phyloP scores from a whole-genome alignment of 352 stramenopile genomes.

The Phytophthora brassicae region DNA sequence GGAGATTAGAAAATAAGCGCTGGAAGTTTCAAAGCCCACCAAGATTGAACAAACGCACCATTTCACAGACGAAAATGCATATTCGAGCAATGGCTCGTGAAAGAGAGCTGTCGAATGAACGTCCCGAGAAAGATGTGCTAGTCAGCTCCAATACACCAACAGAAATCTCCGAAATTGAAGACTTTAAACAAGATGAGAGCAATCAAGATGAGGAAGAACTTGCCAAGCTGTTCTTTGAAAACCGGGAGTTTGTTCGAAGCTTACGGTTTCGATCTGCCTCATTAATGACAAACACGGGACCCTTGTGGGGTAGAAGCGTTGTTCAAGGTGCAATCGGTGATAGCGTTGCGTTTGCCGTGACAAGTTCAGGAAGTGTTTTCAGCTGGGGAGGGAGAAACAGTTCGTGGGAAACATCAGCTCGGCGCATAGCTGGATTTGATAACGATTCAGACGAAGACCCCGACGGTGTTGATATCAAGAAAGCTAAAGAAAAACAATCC shows the following conservation, averaged over 20 bases:
- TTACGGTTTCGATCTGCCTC: conserved; percentile 65
- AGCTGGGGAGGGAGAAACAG: conserved; percentile 86
- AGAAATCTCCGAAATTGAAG: conserved; percentile 31
- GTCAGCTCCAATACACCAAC: conserved; percentile 13
- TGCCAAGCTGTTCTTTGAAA: conserved; percentile 66
- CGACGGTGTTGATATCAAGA: conserved; percentile 13
- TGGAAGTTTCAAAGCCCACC: conserved; percentile 69
- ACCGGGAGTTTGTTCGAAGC: conserved; percentile 64
- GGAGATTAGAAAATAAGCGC: conserved; percentile 64
- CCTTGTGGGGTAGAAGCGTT: conserved; percentile 89
- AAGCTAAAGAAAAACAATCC: conserved; percentile 8
- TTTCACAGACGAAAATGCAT: conserved; percentile 30
- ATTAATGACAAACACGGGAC: conserved; percentile 88
- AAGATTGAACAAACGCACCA: conserved; percentile 47
- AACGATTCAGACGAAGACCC: conserved; percentile 28
- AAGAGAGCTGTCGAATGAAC: conserved; percentile 8
- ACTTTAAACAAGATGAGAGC: conserved; percentile 18
- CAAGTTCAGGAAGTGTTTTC: conserved; percentile 80
- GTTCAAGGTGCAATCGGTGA: conserved; percentile 79
- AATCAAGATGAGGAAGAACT: conserved; percentile 55
- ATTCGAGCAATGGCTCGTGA: conserved; percentile 29
- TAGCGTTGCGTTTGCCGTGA: conserved; percentile 87
- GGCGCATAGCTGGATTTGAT: conserved; percentile 33
- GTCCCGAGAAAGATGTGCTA: background rate
- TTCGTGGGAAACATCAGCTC: conserved; percentile 36